phyloP scores from a whole-genome alignment of 495 filamentous ascomycete species.

The Chaetomium cochliodes region DNA sequence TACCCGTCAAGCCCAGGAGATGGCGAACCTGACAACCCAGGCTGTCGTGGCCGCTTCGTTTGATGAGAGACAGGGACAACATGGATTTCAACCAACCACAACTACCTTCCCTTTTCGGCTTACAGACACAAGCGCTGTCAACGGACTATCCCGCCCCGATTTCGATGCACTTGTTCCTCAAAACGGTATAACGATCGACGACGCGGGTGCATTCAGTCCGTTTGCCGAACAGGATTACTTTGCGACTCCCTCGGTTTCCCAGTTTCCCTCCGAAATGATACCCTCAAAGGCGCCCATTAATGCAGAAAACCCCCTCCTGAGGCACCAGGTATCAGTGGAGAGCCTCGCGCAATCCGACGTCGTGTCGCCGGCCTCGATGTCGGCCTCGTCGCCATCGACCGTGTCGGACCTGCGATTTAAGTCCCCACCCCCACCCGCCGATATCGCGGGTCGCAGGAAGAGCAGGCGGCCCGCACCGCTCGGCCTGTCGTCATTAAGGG shows the following conservation, averaged over 20 bases:
- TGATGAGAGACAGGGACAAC: neutral
- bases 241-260: conserved; percentile 19
- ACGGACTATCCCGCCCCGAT: conserved; percentile 11
- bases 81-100: conserved; percentile 12
- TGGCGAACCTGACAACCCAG: conserved; percentile 12
- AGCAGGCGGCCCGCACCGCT: conserved; percentile 45
- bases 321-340: conserved; percentile 25
- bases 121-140: neutral
- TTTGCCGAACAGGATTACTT: conserved; percentile 32
- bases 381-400: conserved; percentile 29
- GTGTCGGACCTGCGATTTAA: conserved; percentile 38
- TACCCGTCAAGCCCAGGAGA: neutral
- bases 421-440: conserved; percentile 48
- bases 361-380: conserved; percentile 33
- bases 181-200: conserved; percentile 13
- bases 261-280: conserved; percentile 31
- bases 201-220: conserved; percentile 18
- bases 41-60: conserved; percentile 19
- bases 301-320: conserved; percentile 14
- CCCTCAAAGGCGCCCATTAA: conserved; percentile 11
- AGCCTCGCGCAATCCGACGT: conserved; percentile 25
- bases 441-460: conserved; percentile 51
- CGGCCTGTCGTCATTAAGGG: conserved; percentile 38
- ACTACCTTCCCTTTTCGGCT: conserved; percentile 23
- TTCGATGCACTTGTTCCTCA: conserved; percentile 20